Percentiles rank a stretch among this genome's conserved stretches.
Evolutionary conservation across 2,329 filamentous ascomycete species (phyloP).

Genomic region (Zopfia rhizophila): DNA sequence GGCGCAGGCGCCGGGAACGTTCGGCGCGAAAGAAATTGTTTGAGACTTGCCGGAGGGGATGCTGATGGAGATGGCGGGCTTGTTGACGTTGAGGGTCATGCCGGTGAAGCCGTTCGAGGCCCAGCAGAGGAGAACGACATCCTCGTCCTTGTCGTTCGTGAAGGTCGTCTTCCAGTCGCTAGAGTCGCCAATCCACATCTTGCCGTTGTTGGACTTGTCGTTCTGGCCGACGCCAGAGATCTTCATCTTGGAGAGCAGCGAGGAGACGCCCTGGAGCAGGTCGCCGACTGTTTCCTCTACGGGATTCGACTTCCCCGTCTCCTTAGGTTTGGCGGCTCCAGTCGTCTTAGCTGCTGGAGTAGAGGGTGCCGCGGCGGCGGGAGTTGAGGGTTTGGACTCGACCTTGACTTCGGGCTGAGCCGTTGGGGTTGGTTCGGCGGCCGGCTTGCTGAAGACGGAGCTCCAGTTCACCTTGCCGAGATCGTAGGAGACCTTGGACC

Average conservation of each 20-base stretch:
- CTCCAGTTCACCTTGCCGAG: constrained; percentile 41
- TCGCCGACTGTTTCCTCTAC: too few species aligned
- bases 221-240: constrained; percentile 39
- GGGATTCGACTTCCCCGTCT: constrained; percentile 25
- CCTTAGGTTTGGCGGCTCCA: constrained; percentile 13
- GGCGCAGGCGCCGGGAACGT: constrained; percentile 54
- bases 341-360: constrained; percentile 16
- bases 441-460: constrained; percentile 19
- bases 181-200: constrained; percentile 49
- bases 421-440: constrained; percentile 13
- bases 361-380: constrained; percentile 14
- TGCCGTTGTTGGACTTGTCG: constrained; percentile 38
- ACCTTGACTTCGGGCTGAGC: constrained; percentile 23
- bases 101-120: constrained; percentile 42
- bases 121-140: constrained; percentile 52
- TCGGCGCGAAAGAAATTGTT: constrained; percentile 52
- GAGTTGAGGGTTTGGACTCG: constrained; percentile 16
- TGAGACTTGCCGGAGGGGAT: constrained; percentile 49
- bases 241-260: constrained; percentile 32
- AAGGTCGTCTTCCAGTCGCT: constrained; percentile 48
- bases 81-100: constrained; percentile 50
- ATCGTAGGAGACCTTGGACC: constrained; percentile 11
- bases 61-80: constrained; percentile 52
- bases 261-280: constrained; percentile 31
- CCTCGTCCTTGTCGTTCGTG: constrained; percentile 45